Evolutionary conservation across 495 filamentous ascomycete species (phyloP).

Genomic region (Parmelia sp.): DNA sequence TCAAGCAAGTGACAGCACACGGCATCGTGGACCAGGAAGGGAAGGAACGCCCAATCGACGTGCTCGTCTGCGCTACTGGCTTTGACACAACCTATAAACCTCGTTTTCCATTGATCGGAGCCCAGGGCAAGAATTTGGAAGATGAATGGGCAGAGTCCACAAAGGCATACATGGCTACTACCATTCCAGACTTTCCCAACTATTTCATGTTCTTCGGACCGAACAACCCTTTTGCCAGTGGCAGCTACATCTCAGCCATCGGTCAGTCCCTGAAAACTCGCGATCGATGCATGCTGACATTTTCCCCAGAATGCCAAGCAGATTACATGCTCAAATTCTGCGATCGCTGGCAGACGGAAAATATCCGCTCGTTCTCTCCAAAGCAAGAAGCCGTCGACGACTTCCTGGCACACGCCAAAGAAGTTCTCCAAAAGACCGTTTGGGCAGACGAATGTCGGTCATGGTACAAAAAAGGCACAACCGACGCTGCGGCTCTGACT

Average conservation of each 20-base stretch:
- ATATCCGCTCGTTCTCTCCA: not conserved
- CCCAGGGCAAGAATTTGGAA: not conserved
- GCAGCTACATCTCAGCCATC: not conserved
- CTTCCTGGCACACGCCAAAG: not conserved
- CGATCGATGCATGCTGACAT: no score
- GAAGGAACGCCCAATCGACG: not conserved
- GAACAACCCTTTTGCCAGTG: not conserved
- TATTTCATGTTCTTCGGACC: not conserved
- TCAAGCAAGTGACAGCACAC: no score
- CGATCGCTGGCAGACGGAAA: not conserved
- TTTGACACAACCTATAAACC: not conserved
- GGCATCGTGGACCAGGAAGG: no score
- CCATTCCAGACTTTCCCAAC: not conserved
- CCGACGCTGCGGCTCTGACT: not conserved
- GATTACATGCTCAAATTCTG: not conserved
- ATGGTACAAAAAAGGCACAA: not conserved
- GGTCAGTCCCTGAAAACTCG: no score
- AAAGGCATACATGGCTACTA: not conserved
- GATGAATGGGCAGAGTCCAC: not conserved
- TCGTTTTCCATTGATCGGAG: not conserved
- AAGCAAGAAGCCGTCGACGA: not conserved
- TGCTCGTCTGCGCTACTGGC: not conserved
- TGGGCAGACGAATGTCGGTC: not conserved
- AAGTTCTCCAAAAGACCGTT: not conserved
- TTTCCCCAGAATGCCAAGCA: not conserved